phyloP scores from a whole-genome alignment of 148 eudicot genomes.

The Fagopyrum tataricum region DNA sequence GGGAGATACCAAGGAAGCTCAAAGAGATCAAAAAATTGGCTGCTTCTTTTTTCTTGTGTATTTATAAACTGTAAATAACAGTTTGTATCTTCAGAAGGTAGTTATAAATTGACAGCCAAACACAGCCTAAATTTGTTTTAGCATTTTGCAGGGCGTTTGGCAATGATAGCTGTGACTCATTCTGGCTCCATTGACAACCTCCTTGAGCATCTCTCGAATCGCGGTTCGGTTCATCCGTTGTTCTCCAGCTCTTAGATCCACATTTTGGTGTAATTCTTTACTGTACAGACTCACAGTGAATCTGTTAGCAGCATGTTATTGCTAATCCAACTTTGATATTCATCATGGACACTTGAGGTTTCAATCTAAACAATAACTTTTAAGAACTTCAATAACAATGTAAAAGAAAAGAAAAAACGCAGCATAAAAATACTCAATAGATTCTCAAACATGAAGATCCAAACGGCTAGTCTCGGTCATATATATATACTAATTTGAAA shows the following conservation, averaged over 20 bases:
- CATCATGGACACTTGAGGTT: neutral
- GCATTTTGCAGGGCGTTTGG: no score
- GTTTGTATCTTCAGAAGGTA: no score
- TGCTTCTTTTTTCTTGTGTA: no score
- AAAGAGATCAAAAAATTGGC: no score
- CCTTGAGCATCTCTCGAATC: conserved; percentile 63
- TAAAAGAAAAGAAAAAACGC: no score
- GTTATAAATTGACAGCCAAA: no score
- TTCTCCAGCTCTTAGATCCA: conserved; percentile 27
- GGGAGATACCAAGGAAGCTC: conserved; percentile 32
- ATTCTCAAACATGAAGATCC: neutral
- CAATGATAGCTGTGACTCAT: conserved; percentile 87
- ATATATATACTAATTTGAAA: neutral
- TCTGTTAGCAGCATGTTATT: neutral
- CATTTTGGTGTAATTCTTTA: conserved; percentile 3
- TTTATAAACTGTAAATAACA: no score
- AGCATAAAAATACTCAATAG: neutral
- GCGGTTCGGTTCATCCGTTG: conserved; percentile 37
- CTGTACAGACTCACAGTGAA: conserved; percentile 3
- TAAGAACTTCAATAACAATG: no score
- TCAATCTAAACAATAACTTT: no score
- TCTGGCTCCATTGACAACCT: conserved; percentile 75
- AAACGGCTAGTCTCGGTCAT: neutral
- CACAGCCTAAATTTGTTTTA: no score
- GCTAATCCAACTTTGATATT: neutral